These are phyloP conservation scores for Talaromyces sp. DNA, from an alignment of 2,329 filamentous ascomycete species.

Conservation along the genomic window DNA sequence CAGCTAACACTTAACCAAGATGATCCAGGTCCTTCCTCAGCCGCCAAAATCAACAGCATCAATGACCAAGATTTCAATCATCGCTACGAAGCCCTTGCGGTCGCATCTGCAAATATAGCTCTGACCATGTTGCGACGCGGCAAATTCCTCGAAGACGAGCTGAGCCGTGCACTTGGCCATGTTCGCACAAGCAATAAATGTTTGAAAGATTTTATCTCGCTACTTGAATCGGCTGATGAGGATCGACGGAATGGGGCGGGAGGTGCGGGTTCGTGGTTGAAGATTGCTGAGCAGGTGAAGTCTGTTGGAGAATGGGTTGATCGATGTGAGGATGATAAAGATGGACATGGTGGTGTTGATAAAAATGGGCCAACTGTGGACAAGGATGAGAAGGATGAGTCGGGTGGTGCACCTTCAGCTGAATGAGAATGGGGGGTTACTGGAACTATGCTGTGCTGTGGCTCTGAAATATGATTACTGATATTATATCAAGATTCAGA, in stretches of 20 bases:
- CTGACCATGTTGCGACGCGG: slow-evolving; percentile 7
- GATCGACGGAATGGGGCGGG: neutral
- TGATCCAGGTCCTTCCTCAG: neutral
- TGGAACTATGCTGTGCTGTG: neutral
- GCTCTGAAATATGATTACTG: neutral
- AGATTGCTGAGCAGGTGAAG: neutral
- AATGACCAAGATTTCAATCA: neutral
- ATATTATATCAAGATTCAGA: neutral
- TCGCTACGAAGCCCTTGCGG: neutral
- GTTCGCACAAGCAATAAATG: neutral
- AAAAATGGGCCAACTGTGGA: neutral
- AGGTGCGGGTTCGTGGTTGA: neutral
- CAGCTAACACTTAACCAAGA: neutral
- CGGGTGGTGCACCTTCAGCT: neutral
- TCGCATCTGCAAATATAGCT: slow-evolving; percentile 1
- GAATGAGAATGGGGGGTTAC: too few species aligned
- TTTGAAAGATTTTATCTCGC: neutral
- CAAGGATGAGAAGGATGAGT: neutral
- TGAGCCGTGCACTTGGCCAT: neutral
- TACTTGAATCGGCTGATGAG: neutral
- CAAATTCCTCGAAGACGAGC: slow-evolving; percentile 1
- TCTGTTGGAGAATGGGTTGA: neutral
- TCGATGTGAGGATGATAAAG: neutral
- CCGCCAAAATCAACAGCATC: neutral
- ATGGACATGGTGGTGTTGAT: neutral